These are phyloP conservation scores for Ganoderma lucidum DNA, from an alignment of 1,284 basidiomycete genomes.

Conservation along the genomic window DNA sequence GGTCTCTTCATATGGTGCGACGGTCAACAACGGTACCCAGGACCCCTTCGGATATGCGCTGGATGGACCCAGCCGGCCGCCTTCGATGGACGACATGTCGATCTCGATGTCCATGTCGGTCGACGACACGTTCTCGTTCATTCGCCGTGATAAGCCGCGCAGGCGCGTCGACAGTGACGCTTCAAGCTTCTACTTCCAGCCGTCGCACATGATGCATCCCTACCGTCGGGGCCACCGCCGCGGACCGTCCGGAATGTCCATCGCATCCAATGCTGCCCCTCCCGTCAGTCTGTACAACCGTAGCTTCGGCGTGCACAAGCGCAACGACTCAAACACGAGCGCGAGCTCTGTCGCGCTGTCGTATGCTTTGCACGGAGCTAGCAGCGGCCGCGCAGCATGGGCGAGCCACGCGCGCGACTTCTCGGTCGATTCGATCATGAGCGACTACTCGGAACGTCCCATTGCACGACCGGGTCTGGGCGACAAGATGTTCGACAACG, in stretches of 20 bases:
- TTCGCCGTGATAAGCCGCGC: conserved; percentile 52
- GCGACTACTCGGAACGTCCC: conserved; percentile 65
- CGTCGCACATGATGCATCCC: conserved; percentile 31
- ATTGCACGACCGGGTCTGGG: conserved; percentile 80
- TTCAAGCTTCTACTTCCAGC: conserved; percentile 76
- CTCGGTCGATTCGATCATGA: conserved; percentile 72
- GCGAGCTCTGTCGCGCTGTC: conserved; percentile 61
- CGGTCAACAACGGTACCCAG: conserved; percentile 65
- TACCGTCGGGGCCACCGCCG: conserved; percentile 54
- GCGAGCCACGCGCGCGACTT: conserved; percentile 63
- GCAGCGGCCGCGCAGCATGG: conserved; percentile 67
- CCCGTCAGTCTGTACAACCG: conserved; percentile 78
- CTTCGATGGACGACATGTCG: conserved; percentile 55
- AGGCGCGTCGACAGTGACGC: conserved; percentile 76
- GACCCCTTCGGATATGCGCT: conserved; percentile 78
- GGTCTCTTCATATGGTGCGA: conserved; percentile 80
- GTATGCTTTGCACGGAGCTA: conserved; percentile 59
- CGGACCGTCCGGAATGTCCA: conserved; percentile 55
- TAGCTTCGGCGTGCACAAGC: conserved; percentile 54
- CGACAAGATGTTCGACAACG: conserved; percentile 87
- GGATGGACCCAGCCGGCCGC: conserved; percentile 56
- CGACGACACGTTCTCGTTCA: conserved; percentile 78
- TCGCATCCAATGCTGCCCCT: conserved; percentile 57
- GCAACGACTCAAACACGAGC: conserved; percentile 61
- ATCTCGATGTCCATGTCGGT: conserved; percentile 66